A percentile compares a stretch with the other conserved stretches of the same genome.
Evolutionary conservation across 805 yeast species (phyloP).

Genomic region (Hanseniaspora clermontiae): DNA sequence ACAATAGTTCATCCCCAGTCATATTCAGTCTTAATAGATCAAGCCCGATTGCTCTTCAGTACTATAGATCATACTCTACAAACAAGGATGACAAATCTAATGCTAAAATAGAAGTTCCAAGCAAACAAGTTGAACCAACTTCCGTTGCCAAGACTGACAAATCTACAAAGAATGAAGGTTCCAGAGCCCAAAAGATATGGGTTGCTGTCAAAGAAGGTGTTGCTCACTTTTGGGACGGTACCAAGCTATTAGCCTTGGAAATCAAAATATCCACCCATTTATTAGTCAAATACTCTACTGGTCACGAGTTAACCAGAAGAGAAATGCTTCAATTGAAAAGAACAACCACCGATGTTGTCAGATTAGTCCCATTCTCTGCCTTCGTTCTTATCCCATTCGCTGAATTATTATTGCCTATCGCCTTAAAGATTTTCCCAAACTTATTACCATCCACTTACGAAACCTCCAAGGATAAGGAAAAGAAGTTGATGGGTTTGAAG

Average conservation of each 20-base stretch:
- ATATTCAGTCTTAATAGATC: background rate
- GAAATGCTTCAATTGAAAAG: slow-evolving; percentile 79
- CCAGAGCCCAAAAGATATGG: slow-evolving; percentile 50
- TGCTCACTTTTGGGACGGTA: slow-evolving; percentile 90
- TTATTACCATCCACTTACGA: slow-evolving; percentile 87
- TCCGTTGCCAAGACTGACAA: background rate
- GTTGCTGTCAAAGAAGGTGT: slow-evolving; percentile 78
- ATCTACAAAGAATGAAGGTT: background rate
- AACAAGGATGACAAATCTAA: background rate
- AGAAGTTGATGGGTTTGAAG: slow-evolving; percentile 43
- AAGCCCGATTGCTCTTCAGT: background rate
- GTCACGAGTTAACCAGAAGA: slow-evolving; percentile 82
- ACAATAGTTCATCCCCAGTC: background rate
- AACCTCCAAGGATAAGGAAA: slow-evolving; percentile 45
- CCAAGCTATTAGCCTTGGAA: slow-evolving; percentile 84
- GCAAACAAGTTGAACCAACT: slow-evolving; percentile 4
- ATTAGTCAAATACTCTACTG: slow-evolving; percentile 69
- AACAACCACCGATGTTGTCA: slow-evolving; percentile 70
- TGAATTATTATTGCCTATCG: slow-evolving; percentile 77
- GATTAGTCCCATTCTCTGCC: slow-evolving; percentile 86
- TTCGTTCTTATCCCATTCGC: slow-evolving; percentile 89
- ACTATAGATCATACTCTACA: slow-evolving; percentile 2
- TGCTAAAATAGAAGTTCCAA: background rate
- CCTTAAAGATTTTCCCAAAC: slow-evolving; percentile 85
- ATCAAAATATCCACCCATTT: slow-evolving; percentile 72